phyloP scores from a whole-genome alignment of 305 asterid species.

The Fraxinus paxiana region DNA sequence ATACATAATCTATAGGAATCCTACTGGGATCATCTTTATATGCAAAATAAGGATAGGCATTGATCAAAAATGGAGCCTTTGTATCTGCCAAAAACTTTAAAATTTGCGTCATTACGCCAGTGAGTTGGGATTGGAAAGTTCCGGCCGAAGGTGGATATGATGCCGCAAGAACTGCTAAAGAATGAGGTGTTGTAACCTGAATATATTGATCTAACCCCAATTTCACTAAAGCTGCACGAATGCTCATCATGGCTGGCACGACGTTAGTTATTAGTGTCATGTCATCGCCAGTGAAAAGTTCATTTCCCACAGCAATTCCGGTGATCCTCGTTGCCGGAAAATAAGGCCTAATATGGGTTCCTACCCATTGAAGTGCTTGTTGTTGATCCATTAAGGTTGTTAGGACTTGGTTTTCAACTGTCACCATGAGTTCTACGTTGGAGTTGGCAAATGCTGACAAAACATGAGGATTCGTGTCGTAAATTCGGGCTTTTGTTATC shows the following conservation, averaged over 20 bases:
- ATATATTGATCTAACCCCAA: constrained; percentile 48
- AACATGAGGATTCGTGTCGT: constrained; percentile 72
- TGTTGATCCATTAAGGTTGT: constrained; percentile 50
- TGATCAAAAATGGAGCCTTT: constrained; percentile 69
- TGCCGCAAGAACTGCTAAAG: constrained; percentile 51
- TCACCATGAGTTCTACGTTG: constrained; percentile 58
- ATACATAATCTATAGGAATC: constrained; percentile 56
- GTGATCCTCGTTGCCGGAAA: constrained; percentile 67
- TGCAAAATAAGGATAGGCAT: constrained; percentile 87
- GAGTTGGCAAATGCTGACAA: constrained; percentile 67
- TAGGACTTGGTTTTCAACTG: constrained; percentile 61
- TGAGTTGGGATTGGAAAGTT: constrained; percentile 43
- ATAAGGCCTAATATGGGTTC: constrained; percentile 48
- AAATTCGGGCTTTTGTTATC: constrained; percentile 66
- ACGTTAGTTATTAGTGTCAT: constrained; percentile 47
- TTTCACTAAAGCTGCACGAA: constrained; percentile 54
- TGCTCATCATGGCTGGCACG: constrained; percentile 71
- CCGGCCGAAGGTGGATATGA: constrained; percentile 93
- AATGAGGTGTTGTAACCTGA: constrained; percentile 64
- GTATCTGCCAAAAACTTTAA: constrained; percentile 55
- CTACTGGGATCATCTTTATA: constrained; percentile 54
- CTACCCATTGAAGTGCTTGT: constrained; percentile 71
- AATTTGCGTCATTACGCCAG: constrained; percentile 50
- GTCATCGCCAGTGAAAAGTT: constrained; percentile 62
- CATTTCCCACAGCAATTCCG: constrained; percentile 80